Evolutionary conservation across 768 basidiomycete genomes (phyloP), one percentile per base, ranked within the genome.

Genomic region (Auricularia sp.): DNA sequence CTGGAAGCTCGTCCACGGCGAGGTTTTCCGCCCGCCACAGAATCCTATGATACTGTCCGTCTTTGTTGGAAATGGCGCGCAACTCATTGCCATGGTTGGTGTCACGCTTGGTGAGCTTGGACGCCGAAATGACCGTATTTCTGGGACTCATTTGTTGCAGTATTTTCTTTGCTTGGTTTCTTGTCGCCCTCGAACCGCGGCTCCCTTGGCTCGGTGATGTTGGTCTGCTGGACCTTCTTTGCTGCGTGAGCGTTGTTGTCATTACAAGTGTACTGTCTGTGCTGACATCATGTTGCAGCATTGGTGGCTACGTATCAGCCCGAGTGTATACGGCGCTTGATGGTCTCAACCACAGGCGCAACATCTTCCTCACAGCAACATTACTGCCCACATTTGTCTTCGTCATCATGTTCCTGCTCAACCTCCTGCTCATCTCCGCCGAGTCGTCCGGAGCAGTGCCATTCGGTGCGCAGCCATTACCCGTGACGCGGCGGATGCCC

Each of bases 1-100:
- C 1, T 98, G 96, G 96, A 98, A 98, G 72, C 83, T 98, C 18
- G 87, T 98, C 29, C 93, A 97, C 69, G 94, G 93, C 23, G 96
- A 98, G 75, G 91, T 98, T 18, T 98, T 98, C 80, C 84, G 96
- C 23, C 79, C 87, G 1, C 96, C 96, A 1, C 76, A 77, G 56
- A 81, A 87, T 62, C 85, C 93, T 0, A 84, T 94, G 81, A 67
- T 88, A 7, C 77, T 98, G 7, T 87, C 93, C 3, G 83, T 93
- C 43, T 82, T 94, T 75, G 86, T 90, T n/a, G 96, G 96, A 11
- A 98, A 93, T 70, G 93, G 93, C 7, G 78, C 86, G 35, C 94
- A 97, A 72, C 76, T 95, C 5, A 86, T 84, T 67, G 83, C 88
- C 11, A 97, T 98, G 95, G 86, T 87, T 62, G 82, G 77, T 4